Evolutionary conservation across 202 grass and related monocot species (phyloP).

Genomic region (Miscanthus sacchariflorus): DNA sequence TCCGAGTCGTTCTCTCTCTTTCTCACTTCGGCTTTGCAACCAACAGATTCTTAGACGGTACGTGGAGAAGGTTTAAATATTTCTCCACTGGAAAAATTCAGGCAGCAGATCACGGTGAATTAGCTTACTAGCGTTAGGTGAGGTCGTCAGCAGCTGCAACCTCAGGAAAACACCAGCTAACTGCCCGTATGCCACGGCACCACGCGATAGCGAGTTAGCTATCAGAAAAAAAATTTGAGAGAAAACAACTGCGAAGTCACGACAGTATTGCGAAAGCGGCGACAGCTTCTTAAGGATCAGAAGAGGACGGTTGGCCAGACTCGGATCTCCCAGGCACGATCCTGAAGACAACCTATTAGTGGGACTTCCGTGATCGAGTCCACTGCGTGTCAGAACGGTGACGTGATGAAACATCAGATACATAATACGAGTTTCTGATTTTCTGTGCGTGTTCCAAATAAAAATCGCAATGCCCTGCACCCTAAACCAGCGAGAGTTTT

Average conservation of each 20-base stretch:
- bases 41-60: not conserved
- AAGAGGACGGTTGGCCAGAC: conserved; percentile 36
- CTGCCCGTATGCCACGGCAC: no score
- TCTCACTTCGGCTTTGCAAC: not conserved
- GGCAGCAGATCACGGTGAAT: not conserved
- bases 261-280: not conserved
- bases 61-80: not conserved
- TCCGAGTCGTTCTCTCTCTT: no score
- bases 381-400: conserved; percentile 3
- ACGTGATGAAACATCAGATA: not conserved
- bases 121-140: not conserved
- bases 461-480: not conserved
- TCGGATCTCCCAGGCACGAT: conserved; percentile 11
- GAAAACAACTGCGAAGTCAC: no score
- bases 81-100: not conserved
- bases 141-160: no score
- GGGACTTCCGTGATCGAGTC: not conserved
- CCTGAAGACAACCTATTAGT: not conserved
- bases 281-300: conserved; percentile 3
- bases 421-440: not conserved
- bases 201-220: no score
- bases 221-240: no score
- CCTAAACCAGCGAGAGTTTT: not conserved
- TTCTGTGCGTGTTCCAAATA: not conserved
- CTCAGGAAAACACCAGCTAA: no score